Base-by-base conservation (phyloP, 169 alveolate species). In the Eimeria praecox region DNA sequence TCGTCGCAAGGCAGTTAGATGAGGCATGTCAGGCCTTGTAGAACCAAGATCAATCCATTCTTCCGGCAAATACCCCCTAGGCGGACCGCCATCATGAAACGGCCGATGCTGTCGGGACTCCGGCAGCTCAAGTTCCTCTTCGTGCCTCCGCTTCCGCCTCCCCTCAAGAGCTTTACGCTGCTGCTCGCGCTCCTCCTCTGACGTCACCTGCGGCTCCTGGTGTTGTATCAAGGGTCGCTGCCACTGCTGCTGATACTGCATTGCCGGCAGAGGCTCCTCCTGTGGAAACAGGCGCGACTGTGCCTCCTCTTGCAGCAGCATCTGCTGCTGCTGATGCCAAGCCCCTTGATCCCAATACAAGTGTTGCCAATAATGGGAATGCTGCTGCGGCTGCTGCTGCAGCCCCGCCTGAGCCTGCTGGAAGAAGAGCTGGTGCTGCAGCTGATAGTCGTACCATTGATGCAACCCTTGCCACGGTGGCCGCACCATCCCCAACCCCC, bases 31-130 rank as follows among this genome's bases (percentile, higher is more conserved):
- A 33, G 80, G 27, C 46, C 42, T 30, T 69, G 78, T 20, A 0
- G 78, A 12, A n/a, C 33, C 80, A 24, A n/a, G n/a, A 35, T 3
- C 44, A 33, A 87, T 95, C 85, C 96, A 94, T 22, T 86, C 92
- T 42, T 83, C 95, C 46, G 69, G 46, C 27, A 80, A 69, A 27
- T 42, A 46, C 82, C 20, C 95, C 56, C 44, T 46, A 89, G 89
- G 85, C 64, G 54, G 66, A 27, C 5, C 69, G 33, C 33, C 69
- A 0, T 4, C 14, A n/a, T n/a, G 92, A 8, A 64, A 64, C 42
- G 8, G 1, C 6, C 18, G 46, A 3, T 35, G 46, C 49, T 0
- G 38, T 27, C 38, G 12, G 10, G 10, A 6, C 18, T n/a, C 20
- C 1, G 80, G 3, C 44, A 33, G 10, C 2, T 8, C 14, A 12